Evolutionary conservation across 306 rosid species (phyloP).

Genomic region (Crataegus laevigata): DNA sequence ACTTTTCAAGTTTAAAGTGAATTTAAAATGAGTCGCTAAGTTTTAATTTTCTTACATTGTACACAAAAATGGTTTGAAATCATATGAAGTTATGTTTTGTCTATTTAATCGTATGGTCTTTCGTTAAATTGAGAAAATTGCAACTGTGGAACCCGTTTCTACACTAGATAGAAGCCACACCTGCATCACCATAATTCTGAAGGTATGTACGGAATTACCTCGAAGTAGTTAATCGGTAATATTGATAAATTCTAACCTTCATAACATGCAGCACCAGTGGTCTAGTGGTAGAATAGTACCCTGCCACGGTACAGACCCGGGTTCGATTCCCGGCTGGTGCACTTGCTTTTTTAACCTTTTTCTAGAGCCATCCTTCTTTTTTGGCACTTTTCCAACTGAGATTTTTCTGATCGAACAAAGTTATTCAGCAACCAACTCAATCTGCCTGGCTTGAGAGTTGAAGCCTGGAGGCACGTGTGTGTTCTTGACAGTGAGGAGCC

Average conservation of each 20-base stretch:
- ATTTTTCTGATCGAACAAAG: no score
- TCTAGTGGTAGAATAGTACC: constrained; percentile 15
- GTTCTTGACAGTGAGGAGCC: not conserved
- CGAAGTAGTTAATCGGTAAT: no score
- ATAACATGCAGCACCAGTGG: not conserved
- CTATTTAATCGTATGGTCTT: no score
- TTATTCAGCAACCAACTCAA: not conserved
- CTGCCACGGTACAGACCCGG: constrained; percentile 46
- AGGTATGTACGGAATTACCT: no score
- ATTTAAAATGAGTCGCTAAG: not conserved
- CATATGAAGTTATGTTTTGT: not conserved
- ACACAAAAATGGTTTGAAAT: no score
- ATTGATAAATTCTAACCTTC: accelerated
- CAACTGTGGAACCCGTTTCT: not conserved
- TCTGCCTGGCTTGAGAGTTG: not conserved
- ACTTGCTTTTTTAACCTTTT: not conserved
- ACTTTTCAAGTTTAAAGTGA: not conserved
- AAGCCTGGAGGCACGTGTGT: not conserved
- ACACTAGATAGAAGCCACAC: not conserved
- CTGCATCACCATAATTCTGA: not conserved
- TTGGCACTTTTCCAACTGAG: not conserved
- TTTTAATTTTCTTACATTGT: no score
- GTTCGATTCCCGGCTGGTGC: constrained; percentile 62
- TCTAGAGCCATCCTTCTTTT: not conserved
- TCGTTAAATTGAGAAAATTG: not conserved